phyloP scores from a whole-genome alignment of 1,284 basidiomycete species.

The Ustilago loliicola region DNA sequence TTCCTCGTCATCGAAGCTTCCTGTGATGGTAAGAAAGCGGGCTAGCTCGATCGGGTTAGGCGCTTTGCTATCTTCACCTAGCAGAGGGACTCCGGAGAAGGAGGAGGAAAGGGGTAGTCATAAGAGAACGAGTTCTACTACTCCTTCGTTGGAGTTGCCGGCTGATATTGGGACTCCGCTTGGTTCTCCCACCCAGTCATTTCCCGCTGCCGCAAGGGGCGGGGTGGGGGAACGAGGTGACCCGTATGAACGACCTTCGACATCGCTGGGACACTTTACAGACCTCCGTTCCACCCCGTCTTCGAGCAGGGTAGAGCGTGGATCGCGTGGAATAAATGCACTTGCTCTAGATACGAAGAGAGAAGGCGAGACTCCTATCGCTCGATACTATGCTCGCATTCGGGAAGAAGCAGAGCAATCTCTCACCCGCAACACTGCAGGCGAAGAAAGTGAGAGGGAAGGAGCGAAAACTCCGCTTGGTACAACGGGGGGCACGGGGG shows the following conservation, averaged over 20 bases:
- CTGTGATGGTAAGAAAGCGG: conserved; percentile 33
- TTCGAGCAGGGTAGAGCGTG: background rate
- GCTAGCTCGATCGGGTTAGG: conserved; percentile 25
- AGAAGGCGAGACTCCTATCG: conserved; percentile 28
- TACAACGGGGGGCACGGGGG: background rate
- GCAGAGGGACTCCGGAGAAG: background rate
- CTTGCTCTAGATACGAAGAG: conserved; percentile 22
- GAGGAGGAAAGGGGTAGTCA: background rate
- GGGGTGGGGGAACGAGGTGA: background rate
- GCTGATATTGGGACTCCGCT: background rate
- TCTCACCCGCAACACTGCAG: background rate
- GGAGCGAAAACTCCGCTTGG: conserved; percentile 18
- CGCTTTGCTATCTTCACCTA: conserved; percentile 18
- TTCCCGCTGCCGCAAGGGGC: too few species aligned
- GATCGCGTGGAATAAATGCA: conserved; percentile 19
- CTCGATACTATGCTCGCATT: conserved; percentile 31
- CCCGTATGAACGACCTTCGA: conserved; percentile 38
- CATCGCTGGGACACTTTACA: conserved; percentile 41
- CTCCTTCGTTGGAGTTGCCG: conserved; percentile 21
- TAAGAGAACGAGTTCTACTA: background rate
- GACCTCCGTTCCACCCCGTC: background rate
- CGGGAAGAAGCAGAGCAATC: conserved; percentile 13
- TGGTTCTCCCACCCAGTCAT: too few species aligned
- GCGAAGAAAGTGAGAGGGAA: background rate
- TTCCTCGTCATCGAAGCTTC: conserved; percentile 29